Conservation (phyloP, 495 filamentous ascomycete species). For the Penicillium manginii region DNA sequence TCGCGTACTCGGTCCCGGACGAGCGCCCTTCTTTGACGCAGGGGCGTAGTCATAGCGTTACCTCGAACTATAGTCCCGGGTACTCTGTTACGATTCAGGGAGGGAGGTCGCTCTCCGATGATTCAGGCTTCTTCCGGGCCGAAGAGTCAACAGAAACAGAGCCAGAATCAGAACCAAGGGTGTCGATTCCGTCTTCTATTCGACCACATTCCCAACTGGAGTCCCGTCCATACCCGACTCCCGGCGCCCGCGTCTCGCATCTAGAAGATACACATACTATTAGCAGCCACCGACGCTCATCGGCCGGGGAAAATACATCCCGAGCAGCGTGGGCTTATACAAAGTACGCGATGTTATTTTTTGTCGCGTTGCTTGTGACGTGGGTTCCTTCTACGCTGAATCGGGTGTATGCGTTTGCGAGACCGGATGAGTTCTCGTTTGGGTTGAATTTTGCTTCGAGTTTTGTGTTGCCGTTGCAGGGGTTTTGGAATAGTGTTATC, state of each 20-base stretch:
- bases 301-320: slow-evolving; percentile 30
- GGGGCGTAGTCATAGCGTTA: too few species aligned
- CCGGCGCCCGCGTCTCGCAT: slow-evolving; percentile 8
- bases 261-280: slow-evolving; percentile 20
- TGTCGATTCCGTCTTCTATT: too few species aligned
- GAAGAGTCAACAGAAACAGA: too few species aligned
- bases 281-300: slow-evolving; percentile 27
- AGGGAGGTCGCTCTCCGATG: slow-evolving; percentile 11
- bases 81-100: slow-evolving; percentile 46
- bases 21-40: slow-evolving; percentile 12
- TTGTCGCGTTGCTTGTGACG: slow-evolving; percentile 76
- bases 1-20: slow-evolving; percentile 23
- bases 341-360: slow-evolving; percentile 86
- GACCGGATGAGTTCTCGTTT: slow-evolving; percentile 55
- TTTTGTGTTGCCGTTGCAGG: slow-evolving; percentile 80
- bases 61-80: too few species aligned
- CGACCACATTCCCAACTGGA: too few species aligned
- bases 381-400: slow-evolving; percentile 86
- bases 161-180: too few species aligned
- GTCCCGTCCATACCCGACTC: too few species aligned
- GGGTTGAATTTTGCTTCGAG: slow-evolving; percentile 70
- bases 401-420: slow-evolving; percentile 69
- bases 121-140: too few species aligned
- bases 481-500: slow-evolving; percentile 85
- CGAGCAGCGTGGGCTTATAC: slow-evolving; percentile 72